Evolutionary conservation across 805 yeast species (phyloP).

Genomic region (Candida arabinofermentans): DNA sequence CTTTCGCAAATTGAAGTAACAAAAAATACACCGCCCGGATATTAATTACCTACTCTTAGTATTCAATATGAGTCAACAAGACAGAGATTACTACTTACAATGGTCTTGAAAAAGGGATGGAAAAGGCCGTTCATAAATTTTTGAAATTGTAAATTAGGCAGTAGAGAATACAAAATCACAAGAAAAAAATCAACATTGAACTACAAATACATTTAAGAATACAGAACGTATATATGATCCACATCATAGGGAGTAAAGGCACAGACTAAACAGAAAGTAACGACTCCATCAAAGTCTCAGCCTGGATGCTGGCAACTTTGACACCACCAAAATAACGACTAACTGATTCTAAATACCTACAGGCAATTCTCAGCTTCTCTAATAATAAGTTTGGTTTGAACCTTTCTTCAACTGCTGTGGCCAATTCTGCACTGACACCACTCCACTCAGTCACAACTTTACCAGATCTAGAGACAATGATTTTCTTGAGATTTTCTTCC

Average conservation of each 20-base stretch:
- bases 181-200: background rate
- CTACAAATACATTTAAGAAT: background rate
- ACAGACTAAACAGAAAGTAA: background rate
- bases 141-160: too few species aligned
- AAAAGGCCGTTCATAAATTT: too few species aligned
- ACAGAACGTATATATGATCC: background rate
- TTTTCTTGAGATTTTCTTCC: background rate
- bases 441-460: conserved; percentile 9
- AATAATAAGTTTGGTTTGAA: conserved; percentile 9
- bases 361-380: conserved; percentile 16
- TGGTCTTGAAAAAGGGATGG: too few species aligned
- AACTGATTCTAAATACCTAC: conserved; percentile 16
- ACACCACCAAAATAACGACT: conserved; percentile 20
- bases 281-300: conserved; percentile 17
- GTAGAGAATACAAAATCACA: background rate
- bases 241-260: background rate
- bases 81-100: too few species aligned
- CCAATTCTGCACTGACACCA: conserved; percentile 3
- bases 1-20: too few species aligned
- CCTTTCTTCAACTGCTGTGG: conserved; percentile 3
- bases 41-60: too few species aligned
- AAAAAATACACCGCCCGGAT: too few species aligned
- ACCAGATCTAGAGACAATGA: conserved; percentile 6
- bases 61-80: too few species aligned
- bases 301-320: conserved; percentile 16